Percentiles rank a stretch among this genome's conserved stretches.
Conservation (phyloP, 2,329 filamentous ascomycete genomes). For the Aspergillus sp. region DNA sequence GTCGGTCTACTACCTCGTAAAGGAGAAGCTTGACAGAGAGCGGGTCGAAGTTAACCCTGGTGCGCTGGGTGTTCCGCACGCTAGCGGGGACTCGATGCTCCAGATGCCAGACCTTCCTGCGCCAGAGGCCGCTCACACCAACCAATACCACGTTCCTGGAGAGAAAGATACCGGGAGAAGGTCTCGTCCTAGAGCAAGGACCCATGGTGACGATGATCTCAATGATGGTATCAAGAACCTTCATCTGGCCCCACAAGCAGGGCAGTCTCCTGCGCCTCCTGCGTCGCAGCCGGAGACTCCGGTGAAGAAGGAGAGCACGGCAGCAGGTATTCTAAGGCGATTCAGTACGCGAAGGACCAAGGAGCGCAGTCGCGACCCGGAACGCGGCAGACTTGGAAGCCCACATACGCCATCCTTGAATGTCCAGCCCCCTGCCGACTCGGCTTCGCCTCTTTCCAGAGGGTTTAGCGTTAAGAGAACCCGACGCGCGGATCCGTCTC, state of each 20-base stretch:
- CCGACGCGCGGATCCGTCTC: conserved; percentile 55
- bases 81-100: conserved; percentile 58
- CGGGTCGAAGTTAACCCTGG: conserved; percentile 61
- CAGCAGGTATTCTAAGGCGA: conserved; percentile 78
- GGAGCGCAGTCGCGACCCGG: conserved; percentile 51
- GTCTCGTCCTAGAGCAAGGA: conserved; percentile 80
- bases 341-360: conserved; percentile 84
- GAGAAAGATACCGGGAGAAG: conserved; percentile 84
- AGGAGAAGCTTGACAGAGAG: conserved; percentile 88
- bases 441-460: conserved; percentile 68
- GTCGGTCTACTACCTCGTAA: conserved; percentile 94
- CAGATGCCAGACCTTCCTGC: conserved; percentile 74
- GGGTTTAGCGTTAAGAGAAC: conserved; percentile 80
- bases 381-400: conserved; percentile 57
- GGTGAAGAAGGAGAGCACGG: conserved; percentile 81
- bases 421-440: conserved; percentile 74
- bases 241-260: conserved; percentile 55
- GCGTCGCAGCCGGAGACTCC: conserved; percentile 63
- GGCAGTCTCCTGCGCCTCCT: conserved; percentile 52
- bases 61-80: conserved; percentile 58
- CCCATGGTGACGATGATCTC: conserved; percentile 91
- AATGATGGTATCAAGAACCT: conserved; percentile 71
- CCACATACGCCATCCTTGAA: conserved; percentile 75
- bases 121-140: conserved; percentile 87
- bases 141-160: conserved; percentile 86